Conservation (phyloP, 176 grass and related monocot genomes). For the Juncus effusus region DNA sequence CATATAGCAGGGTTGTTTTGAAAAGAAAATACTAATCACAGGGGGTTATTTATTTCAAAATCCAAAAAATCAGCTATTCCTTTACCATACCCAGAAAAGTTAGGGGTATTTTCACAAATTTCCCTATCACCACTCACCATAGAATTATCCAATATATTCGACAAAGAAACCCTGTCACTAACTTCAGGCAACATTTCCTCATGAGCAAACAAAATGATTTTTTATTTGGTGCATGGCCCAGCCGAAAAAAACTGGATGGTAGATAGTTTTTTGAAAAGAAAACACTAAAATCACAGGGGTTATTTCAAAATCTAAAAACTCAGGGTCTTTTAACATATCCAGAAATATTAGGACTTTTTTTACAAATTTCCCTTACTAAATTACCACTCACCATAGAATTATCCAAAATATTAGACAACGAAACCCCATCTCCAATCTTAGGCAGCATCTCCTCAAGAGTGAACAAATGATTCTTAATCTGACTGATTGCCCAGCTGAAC, state of each 20-base stretch:
- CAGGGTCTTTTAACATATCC: no score
- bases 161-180: conserved; percentile 78
- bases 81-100: not conserved
- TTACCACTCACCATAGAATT: conserved; percentile 85
- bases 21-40: not conserved
- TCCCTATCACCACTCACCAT: conserved; percentile 56
- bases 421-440: conserved; percentile 90
- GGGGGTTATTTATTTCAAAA: no score
- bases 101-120: not conserved
- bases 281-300: not conserved
- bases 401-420: conserved; percentile 80
- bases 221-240: conserved; percentile 98
- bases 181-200: conserved; percentile 89
- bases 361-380: conserved; percentile 3
- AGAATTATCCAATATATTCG: conserved; percentile 82
- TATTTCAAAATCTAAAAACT: no score
- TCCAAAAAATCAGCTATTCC: no score
- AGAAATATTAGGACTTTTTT: not conserved
- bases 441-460: conserved; percentile 88
- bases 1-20: not conserved
- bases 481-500: conserved; percentile 97
- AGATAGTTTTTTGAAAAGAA: not conserved
- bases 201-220: conserved; percentile 67
- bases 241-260: conserved; percentile 54
- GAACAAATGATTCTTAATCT: conserved; percentile 76